A percentile compares a stretch with the other conserved stretches of the same genome.
Conservation (phyloP, 306 rosid species). For the Crataegus laevigata region DNA sequence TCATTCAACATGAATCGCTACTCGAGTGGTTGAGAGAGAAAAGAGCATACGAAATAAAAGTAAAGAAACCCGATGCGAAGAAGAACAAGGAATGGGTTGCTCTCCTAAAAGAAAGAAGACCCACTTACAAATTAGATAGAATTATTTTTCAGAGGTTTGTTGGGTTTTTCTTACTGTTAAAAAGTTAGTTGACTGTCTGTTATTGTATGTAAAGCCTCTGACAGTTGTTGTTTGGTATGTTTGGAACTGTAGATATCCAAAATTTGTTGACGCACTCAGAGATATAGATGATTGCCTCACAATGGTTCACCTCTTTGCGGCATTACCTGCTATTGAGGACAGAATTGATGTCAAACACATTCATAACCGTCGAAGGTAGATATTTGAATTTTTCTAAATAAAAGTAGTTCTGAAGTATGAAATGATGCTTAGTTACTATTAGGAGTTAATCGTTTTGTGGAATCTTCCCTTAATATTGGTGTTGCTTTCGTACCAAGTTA, state of each 20-base stretch:
- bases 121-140: conserved; percentile 56
- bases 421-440: neutral
- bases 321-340: conserved; percentile 64
- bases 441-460: neutral
- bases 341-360: conserved; percentile 60
- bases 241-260: conserved; percentile 60
- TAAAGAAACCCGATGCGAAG: conserved; percentile 81
- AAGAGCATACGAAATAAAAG: conserved; percentile 60
- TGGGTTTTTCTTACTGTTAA: neutral
- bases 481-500: conserved; percentile 34
- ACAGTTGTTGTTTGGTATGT: conserved; percentile 3
- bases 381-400: neutral
- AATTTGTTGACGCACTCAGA: conserved; percentile 76
- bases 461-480: neutral
- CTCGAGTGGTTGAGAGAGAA: conserved; percentile 59
- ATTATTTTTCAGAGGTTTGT: conserved; percentile 73
- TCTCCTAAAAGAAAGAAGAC: conserved; percentile 41
- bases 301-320: conserved; percentile 85
- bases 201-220: neutral
- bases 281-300: conserved; percentile 93
- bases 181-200: neutral
- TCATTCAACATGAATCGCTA: conserved; percentile 84
- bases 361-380: conserved; percentile 71
- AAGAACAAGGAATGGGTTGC: conserved; percentile 63
- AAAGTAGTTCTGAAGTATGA: neutral